Base-by-base conservation (phyloP, 2,329 filamentous ascomycete species). In the Exophiala sp. region DNA sequence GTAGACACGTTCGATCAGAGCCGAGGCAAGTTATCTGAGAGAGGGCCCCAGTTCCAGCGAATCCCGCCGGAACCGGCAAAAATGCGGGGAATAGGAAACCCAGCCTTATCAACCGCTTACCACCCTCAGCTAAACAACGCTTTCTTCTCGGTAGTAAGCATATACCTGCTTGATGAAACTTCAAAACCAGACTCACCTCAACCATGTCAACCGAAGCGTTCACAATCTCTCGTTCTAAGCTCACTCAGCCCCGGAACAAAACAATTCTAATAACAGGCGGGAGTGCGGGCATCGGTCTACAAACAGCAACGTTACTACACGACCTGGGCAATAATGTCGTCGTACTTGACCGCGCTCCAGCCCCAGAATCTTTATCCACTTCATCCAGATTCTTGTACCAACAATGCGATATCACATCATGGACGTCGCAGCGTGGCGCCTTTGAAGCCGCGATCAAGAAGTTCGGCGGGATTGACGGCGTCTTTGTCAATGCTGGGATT, bases 401-500 rank as follows among this genome's bases (percentile, higher is more conserved):
- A 39, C 67, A 66, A 51, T 76, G 73, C 63, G 70, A 79, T 62
- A 69, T 78, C 48, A 73, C 73, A 2, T 70, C 68, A 47, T 79
- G 76, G 76, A 47, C 59, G 5, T 69, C 68, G 3, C 76, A 78
- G 63, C 68, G 75, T 29, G 65, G 67, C 1, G 75, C 70, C 12
- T 79, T 78, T 61, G 69, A 71, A 55, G 64, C 64, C 5, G 73
- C 70, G 2, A 62, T 72, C 47, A 47, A 63, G 5, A 70, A 70
- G 24, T 78, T 78, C 62, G 71, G 71, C 5, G 65, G 68, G 8
- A 72, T 78, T 39, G 73, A 76, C 49, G 66, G 66, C 36, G 75
- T 78, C 11, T 79, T 76, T 58, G 72, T 78, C 43, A 78, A 78
- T 48, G 76, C 76, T 4, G 76, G 76, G 0, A 73, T 78, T 20